Evolutionary conservation across 2,329 filamentous ascomycete genomes (phyloP).

Genomic region (Myriosclerotinia curreyana): DNA sequence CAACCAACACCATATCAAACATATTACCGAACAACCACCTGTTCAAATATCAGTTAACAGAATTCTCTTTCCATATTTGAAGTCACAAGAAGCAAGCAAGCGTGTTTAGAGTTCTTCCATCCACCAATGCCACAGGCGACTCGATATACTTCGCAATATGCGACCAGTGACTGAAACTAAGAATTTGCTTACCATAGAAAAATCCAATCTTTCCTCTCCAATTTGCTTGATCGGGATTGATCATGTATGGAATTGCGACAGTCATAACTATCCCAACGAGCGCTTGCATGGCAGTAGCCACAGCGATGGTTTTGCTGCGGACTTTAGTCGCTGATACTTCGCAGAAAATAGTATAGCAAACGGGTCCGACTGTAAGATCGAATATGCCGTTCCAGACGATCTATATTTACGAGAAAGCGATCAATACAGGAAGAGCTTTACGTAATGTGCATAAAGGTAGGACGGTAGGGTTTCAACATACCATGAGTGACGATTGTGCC

Average conservation of each 20-base stretch:
- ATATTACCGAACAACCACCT: slow-evolving; percentile 44
- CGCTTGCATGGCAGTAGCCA: slow-evolving; percentile 31
- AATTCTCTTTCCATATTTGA: slow-evolving; percentile 1
- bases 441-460: background rate
- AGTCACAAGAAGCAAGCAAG: background rate
- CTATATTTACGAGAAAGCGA: background rate
- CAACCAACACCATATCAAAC: slow-evolving; percentile 43
- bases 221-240: slow-evolving; percentile 41
- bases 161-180: background rate
- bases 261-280: slow-evolving; percentile 30
- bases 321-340: slow-evolving; percentile 47
- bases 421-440: background rate
- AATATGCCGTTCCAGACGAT: slow-evolving; percentile 32
- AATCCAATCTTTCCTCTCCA: slow-evolving; percentile 36
- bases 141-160: background rate
- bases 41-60: background rate
- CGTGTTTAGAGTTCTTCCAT: background rate
- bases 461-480: slow-evolving; percentile 37
- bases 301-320: slow-evolving; percentile 35
- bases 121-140: background rate
- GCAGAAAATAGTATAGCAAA: slow-evolving; percentile 44
- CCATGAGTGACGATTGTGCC: slow-evolving; percentile 29
- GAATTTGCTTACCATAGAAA: slow-evolving; percentile 31
- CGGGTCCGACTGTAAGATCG: slow-evolving; percentile 38
- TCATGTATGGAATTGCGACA: slow-evolving; percentile 35